Evolutionary conservation across 1,284 basidiomycete genomes (phyloP).

Genomic region (Trichosporon sp.): DNA sequence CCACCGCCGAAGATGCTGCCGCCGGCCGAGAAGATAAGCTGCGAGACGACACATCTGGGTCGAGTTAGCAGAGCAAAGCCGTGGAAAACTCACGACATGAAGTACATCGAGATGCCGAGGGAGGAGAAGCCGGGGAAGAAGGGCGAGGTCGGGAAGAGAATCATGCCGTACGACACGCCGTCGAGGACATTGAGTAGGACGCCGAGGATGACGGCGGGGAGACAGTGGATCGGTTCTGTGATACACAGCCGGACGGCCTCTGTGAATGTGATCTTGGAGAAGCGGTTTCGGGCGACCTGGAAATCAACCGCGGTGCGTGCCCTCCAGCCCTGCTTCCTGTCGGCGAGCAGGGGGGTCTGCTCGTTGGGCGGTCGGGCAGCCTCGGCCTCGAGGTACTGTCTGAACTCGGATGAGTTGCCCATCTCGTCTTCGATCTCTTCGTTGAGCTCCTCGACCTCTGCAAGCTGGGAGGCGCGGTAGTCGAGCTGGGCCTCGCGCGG

Average conservation of each 20-base stretch:
- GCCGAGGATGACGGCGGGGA: constrained; percentile 84
- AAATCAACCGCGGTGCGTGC: constrained; percentile 14
- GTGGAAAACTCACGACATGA: constrained; percentile 61
- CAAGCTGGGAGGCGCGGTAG: constrained; percentile 8
- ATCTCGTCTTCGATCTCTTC: constrained; percentile 13
- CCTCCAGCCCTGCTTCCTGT: constrained; percentile 19
- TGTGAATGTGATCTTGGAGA: constrained; percentile 36
- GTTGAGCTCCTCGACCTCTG: constrained; percentile 12
- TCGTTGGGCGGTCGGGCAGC: constrained; percentile 8
- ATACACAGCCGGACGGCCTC: constrained; percentile 48
- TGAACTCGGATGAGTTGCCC: constrained; percentile 14
- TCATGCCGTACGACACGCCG: constrained; percentile 63
- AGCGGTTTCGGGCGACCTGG: constrained; percentile 11
- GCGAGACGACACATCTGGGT: constrained; percentile 64
- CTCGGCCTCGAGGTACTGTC: constrained; percentile 16
- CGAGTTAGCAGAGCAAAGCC: constrained; percentile 20
- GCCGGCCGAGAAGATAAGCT: constrained; percentile 79
- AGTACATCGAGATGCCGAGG: constrained; percentile 92
- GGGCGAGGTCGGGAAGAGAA: constrained; percentile 81
- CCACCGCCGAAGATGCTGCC: constrained; percentile 79
- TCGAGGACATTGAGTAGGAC: constrained; percentile 87
- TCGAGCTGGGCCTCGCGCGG: neutral
- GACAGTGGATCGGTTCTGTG: constrained; percentile 51
- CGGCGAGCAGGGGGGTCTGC: constrained; percentile 16
- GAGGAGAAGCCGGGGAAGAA: constrained; percentile 78